Conservation (phyloP, 2,329 filamentous ascomycete species). For the Zymoseptoria passerinii region DNA sequence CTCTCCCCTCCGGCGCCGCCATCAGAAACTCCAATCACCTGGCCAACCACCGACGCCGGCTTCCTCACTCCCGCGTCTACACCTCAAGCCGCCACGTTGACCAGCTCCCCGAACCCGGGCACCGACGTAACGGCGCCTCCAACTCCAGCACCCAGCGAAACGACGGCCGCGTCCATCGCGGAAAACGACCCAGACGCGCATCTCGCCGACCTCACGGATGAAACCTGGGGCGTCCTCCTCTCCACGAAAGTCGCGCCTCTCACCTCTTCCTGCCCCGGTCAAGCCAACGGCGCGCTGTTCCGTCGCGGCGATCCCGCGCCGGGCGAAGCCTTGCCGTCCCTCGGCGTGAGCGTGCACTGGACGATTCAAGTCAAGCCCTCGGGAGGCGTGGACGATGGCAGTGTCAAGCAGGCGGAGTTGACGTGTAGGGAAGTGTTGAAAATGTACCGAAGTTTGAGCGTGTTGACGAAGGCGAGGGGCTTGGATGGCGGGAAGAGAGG, state of each 20-base stretch:
- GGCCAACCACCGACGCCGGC: conserved; percentile 22
- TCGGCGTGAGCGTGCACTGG: conserved; percentile 41
- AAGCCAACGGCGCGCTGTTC: conserved; percentile 38
- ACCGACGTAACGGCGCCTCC: conserved; percentile 27
- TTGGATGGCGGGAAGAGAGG: conserved; percentile 45
- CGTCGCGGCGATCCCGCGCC: conserved; percentile 29
- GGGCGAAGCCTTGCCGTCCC: conserved; percentile 16
- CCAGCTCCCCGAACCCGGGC: conserved; percentile 24
- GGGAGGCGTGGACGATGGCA: conserved; percentile 29
- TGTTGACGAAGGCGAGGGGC: conserved; percentile 58
- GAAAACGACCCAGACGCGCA: conserved; percentile 53
- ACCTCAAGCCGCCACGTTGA: conserved; percentile 34
- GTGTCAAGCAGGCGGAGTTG: conserved; percentile 43
- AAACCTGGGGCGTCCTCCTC: conserved; percentile 66
- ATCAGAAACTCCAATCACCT: conserved; percentile 1
- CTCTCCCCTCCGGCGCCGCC: conserved; percentile 11
- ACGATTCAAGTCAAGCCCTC: conserved; percentile 35
- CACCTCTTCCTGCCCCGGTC: conserved; percentile 29
- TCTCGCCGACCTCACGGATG: conserved; percentile 64
- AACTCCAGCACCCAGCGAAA: conserved; percentile 41
- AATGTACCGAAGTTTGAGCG: conserved; percentile 60
- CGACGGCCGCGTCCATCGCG: conserved; percentile 37
- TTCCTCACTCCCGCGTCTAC: conserved; percentile 58
- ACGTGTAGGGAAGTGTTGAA: conserved; percentile 62
- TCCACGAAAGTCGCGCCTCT: conserved; percentile 30